phyloP scores from a whole-genome alignment of 352 stramenopile species.

The Phytophthora kernoviae region DNA sequence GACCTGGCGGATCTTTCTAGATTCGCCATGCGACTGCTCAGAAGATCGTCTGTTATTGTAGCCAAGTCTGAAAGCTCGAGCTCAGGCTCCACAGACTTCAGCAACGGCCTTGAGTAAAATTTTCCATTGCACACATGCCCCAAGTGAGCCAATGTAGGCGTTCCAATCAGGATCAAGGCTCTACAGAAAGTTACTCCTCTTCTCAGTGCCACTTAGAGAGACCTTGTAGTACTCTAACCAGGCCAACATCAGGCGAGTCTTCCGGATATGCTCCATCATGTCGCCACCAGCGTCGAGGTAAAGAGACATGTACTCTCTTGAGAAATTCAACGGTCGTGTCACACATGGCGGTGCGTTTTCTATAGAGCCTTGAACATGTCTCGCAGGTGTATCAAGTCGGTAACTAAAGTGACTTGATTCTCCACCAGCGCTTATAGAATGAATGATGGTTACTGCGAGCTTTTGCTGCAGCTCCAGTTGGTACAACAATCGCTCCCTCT shows the following conservation, averaged over 20 bases:
- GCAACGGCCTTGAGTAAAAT: slow-evolving; percentile 12
- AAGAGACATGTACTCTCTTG: slow-evolving; percentile 7
- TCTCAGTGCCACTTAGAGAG: slow-evolving; percentile 5
- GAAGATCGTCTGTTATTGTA: too few relatives aligned
- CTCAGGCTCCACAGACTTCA: too few relatives aligned
- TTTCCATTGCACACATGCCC: slow-evolving; percentile 5
- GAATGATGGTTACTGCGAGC: slow-evolving; percentile 7
- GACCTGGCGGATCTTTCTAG: too few relatives aligned
- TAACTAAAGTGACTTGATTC: background rate
- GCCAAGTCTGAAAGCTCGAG: too few relatives aligned
- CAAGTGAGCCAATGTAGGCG: slow-evolving; percentile 11
- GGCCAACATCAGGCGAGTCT: slow-evolving; percentile 10
- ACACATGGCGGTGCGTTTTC: slow-evolving; percentile 7
- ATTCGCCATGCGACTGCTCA: too few relatives aligned
- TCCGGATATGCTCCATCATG: slow-evolving; percentile 8
- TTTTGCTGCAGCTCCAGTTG: slow-evolving; percentile 4
- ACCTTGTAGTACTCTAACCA: slow-evolving; percentile 14
- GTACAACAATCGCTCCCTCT: slow-evolving; percentile 1
- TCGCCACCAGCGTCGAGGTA: slow-evolving; percentile 3
- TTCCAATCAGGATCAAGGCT: slow-evolving; percentile 15
- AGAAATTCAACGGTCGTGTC: slow-evolving; percentile 4
- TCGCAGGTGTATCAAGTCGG: background rate
- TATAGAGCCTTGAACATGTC: slow-evolving; percentile 1
- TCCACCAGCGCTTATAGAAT: slow-evolving; percentile 3
- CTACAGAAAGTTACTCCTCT: slow-evolving; percentile 12